These are phyloP conservation scores for Caloboletus inedulis DNA, from an alignment of 1,284 basidiomycete species.

Conservation along the genomic window DNA sequence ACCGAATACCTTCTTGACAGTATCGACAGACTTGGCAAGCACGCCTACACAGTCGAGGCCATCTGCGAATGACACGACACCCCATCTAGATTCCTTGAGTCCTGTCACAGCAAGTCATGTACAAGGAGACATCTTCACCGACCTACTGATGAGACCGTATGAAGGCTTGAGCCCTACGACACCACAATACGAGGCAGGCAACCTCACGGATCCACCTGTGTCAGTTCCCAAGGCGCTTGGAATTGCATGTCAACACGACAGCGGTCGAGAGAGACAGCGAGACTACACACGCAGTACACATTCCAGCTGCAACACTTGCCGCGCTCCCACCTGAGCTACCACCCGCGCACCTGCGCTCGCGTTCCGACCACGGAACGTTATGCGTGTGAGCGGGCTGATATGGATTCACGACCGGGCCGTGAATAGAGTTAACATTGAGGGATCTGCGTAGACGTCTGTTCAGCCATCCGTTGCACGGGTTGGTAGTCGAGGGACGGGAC, in stretches of 20 bases:
- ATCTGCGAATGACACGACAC: constrained; percentile 91
- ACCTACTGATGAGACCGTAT: constrained; percentile 89
- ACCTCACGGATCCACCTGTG: constrained; percentile 90
- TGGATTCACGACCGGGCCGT: constrained; percentile 82
- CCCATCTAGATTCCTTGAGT: constrained; percentile 58
- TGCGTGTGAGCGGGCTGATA: constrained; percentile 33
- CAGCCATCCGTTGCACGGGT: background rate
- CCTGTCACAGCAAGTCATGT: constrained; percentile 2
- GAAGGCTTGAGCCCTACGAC: constrained; percentile 92
- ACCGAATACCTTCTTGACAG: constrained; percentile 64
- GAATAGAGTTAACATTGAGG: constrained; percentile 63
- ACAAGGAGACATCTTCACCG: constrained; percentile 8
- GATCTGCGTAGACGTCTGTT: constrained; percentile 47
- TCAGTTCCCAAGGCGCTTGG: constrained; percentile 87
- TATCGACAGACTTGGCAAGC: constrained; percentile 55
- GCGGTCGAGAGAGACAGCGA: background rate
- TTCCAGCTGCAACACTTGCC: constrained; percentile 73
- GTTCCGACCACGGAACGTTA: constrained; percentile 26
- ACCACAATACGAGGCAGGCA: constrained; percentile 94
- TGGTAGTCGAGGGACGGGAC: constrained; percentile 18
- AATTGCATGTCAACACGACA: constrained; percentile 11
- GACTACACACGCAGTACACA: constrained; percentile 74
- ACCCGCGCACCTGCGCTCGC: constrained; percentile 65
- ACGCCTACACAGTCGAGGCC: constrained; percentile 94
- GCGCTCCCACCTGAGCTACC: constrained; percentile 85